Base-by-base conservation (phyloP, 805 yeast species). In the Kodamaea jinghongensis region DNA sequence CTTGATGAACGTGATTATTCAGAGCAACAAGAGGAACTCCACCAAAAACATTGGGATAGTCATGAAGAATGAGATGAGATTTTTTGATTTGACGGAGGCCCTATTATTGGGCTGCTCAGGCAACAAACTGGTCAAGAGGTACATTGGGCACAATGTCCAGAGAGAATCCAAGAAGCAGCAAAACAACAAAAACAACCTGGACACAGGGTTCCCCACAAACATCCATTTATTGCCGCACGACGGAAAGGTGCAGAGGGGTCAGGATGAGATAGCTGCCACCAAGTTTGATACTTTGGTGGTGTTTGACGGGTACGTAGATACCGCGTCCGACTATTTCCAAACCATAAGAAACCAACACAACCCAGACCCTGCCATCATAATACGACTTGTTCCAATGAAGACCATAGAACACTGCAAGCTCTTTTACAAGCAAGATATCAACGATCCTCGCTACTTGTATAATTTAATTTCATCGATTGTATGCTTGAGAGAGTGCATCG, bases 401-500 rank as follows among this genome's bases (percentile, higher is more conserved):
- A 82, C 95, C 2, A 79, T 87, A 17, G 96, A 91, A 51, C 98
- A 91, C 56, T 81, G 88, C 46, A 79, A 45, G 53, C 74, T 42
- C 65, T 72, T 51, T 75, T 79, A 67, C 54, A 57, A 43, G 43
- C 63, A 47, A 36, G 54, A 38, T 47, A 45, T 49, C 23, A 11
- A 54, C 36, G 46, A 57, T 20, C 49, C 70, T 1, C 50, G 54
- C 16, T 76, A 77, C 48, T 65, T 88, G 31, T 82, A 78, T 46
- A 80, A 79, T 34, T 79, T 84, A 7, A 79, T 90, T 1, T 86
- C 96, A 1, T 88, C 95, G 1, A 73, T 84, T 13, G 96, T 89
- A 3, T 86, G 89, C 22, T 61, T 88, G 37, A 67, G 96, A 51
- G 95, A 85, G 47, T 73, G 81, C 43, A 88, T 84, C 10, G 98